Evolutionary conservation across 1,284 basidiomycete genomes (phyloP), one percentile per base, ranked within the genome.

Genomic region (Moesziomyces globuligerus): DNA sequence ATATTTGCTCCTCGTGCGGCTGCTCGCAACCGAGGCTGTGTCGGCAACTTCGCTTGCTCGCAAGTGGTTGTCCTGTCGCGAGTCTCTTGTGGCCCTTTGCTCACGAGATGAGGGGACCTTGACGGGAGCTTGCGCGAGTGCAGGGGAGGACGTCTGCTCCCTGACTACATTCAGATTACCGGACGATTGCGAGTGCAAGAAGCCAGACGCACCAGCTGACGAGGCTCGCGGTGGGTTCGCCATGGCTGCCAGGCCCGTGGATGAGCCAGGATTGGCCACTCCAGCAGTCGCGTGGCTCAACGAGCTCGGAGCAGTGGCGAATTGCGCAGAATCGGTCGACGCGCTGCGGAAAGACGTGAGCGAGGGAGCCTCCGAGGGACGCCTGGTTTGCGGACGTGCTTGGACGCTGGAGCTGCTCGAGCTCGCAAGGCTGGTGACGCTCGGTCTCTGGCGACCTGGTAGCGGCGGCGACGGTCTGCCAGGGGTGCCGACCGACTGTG

Each of bases 181-280:
- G 6, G 49, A 39, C 7, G 24, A 44, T 9, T 34, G 41, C 8
- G 50, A 26, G 21, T 48, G 28, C 8, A 26, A 40, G 10, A 49
- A 13, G 10, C 41, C 57, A 21, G 45, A 53, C 15, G 46, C 41
- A 9, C 49, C 48, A 3, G 59, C 59, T 4, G 59, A 62, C 4
- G 59, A 50, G 3, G 59, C 52, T 1, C 39, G 59, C 15, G 59
- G 59, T 3, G 59, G 48, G 25, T 50, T 62, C 3, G 52, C 42
- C 59, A 62, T 55, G 7, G 52, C 52, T 17, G 59, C 52, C 26
- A 55, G 34, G 10, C 52, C 59, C 47, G 47, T 55, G 3, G 52
- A 42, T 21, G 41, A 38, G 7, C 20, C 39, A 7, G 34, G 17
- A 17, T 34, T 37, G 18, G 44, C 13, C 4, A 25, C 24, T n/a